Conservation (phyloP, 441 rosid species). For the Sinapis alba region DNA sequence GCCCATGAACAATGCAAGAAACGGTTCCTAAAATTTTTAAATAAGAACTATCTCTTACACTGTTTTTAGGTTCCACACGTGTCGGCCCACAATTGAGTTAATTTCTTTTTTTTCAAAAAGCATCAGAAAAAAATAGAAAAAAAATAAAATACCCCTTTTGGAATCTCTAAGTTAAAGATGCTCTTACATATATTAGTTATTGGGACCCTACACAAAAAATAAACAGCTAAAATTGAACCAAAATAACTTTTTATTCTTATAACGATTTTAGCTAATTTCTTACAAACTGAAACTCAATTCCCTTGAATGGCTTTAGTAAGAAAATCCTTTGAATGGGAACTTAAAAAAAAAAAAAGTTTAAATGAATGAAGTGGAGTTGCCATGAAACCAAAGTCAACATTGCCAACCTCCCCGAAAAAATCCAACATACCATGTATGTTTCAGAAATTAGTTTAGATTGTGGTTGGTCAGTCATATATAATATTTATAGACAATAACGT, state of each 20-base stretch:
- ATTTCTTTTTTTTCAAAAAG: too few species aligned
- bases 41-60: too few species aligned
- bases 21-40: too few species aligned
- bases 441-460: not conserved
- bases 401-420: slow-evolving; percentile 6
- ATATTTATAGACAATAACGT: not conserved
- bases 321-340: not conserved
- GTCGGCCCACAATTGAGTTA: too few species aligned
- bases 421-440: slow-evolving; percentile 1
- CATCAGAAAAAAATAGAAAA: too few species aligned
- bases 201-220: not conserved
- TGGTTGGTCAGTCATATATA: not conserved
- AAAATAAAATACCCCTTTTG: too few species aligned
- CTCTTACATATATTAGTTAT: not conserved
- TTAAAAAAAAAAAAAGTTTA: not conserved
- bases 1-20: too few species aligned
- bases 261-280: not conserved
- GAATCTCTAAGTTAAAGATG: too few species aligned
- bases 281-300: not conserved
- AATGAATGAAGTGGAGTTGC: not conserved
- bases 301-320: not conserved
- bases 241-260: not conserved
- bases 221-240: not conserved
- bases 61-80: too few species aligned
- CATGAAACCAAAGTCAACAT: slow-evolving; percentile 18